Evolutionary conservation across 2,329 filamentous ascomycete species (phyloP), one percentile per base, ranked within the genome.

Genomic region (Coniochaeta sp.): DNA sequence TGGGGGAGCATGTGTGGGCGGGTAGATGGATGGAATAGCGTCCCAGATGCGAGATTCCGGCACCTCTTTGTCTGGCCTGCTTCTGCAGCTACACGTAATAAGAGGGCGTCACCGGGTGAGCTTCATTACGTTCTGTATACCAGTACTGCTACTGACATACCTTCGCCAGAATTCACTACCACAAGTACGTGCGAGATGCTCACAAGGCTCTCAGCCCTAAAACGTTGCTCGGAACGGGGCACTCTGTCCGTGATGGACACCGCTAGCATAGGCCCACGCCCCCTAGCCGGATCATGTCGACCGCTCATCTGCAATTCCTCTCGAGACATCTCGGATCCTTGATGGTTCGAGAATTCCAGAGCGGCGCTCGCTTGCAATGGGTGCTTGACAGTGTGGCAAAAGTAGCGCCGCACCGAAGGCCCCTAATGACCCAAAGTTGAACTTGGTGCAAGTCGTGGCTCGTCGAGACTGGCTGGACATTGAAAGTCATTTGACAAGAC

Each of bases 391-490:
- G 50, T 40, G 50, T 54, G 53, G 53, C 53, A 54, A 26, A 42
- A 16, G 20, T 42, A 40, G 35, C 28, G 33, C 30, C 28, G 27
- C 30, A 28, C 28, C 33, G 38, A 45, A 14, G 22, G 26, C n/a
- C n/a, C 33, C 18, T 5, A 42, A 26, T 22, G 35, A 22, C 7
- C 35, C 35, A 16, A 24, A 8, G 14, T 31, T 46, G 47, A 30
- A 32, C 45, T 48, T 28, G 12, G 14, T 31, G 38, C 33, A 31
- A 51, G 45, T 58, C 57, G 57, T 59, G 57, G 57, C 56, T 55
- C 10, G 32, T 53, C n/a, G 46, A 51, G 47, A 59, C 54, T 59
- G 55, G 57, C 54, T 55, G 50, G 38, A 24, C 28, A 33, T 12
- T 26, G 13, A 52, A 26, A 42, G 57, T 54, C 56, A 55, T 40